A percentile compares a stretch with the other conserved stretches of the same genome.
Conservation (phyloP, 371 early-diverging fungal species). For the Basidiobolus meristosporus region DNA sequence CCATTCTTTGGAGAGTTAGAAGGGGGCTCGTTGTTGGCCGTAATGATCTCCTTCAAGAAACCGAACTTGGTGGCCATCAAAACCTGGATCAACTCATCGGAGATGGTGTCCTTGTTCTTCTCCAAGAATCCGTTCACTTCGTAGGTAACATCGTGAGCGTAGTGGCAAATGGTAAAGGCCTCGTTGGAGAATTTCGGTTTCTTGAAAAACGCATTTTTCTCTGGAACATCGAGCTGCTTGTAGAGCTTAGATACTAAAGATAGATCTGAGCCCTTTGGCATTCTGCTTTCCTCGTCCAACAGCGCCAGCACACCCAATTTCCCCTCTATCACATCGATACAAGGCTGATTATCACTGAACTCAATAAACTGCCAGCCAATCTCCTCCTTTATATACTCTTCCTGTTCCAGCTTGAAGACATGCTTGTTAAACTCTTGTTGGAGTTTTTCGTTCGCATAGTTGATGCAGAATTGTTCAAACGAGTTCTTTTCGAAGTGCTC, state of each 20-base stretch:
- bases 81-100: slow-evolving; percentile 69
- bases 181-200: slow-evolving; percentile 76
- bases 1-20: slow-evolving; percentile 13
- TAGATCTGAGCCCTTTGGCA: slow-evolving; percentile 79
- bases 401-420: slow-evolving; percentile 89
- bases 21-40: slow-evolving; percentile 6
- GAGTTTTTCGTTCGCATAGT: slow-evolving; percentile 93
- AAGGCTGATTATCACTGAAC: slow-evolving; percentile 99
- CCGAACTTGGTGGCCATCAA: slow-evolving; percentile 44
- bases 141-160: slow-evolving; percentile 83
- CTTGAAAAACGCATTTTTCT: slow-evolving; percentile 55
- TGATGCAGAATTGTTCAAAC: too few species aligned
- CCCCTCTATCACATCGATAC: slow-evolving; percentile 97
- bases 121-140: slow-evolving; percentile 89
- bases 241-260: slow-evolving; percentile 73
- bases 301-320: slow-evolving; percentile 80
- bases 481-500: slow-evolving; percentile 95
- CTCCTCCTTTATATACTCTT: slow-evolving; percentile 82
- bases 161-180: slow-evolving; percentile 76
- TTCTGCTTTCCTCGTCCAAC: slow-evolving; percentile 91
- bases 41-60: slow-evolving; percentile 63
- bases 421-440: slow-evolving; percentile 93
- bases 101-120: slow-evolving; percentile 97
- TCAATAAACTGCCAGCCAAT: slow-evolving; percentile 93
- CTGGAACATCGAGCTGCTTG: slow-evolving; percentile 43